Evolutionary conservation across 2,329 filamentous ascomycete species (phyloP), one percentile per base, ranked within the genome.

Genomic region (Lizonia empirigonia): DNA sequence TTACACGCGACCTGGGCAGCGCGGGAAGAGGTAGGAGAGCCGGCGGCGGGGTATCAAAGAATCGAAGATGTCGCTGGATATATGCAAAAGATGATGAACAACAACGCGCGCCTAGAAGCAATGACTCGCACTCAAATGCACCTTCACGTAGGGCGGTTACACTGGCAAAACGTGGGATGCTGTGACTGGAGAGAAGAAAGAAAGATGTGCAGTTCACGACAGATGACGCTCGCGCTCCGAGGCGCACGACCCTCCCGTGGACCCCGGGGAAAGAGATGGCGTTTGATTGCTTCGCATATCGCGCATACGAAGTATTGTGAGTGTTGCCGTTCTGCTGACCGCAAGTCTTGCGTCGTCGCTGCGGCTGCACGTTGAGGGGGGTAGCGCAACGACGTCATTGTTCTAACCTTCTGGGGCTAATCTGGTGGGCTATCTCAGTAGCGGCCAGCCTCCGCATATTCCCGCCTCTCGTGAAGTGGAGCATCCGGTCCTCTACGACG

Each of bases 231-330:
- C 41, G 24, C 33, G 42, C 42, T 37, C 23, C 27, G 2, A 7
- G 5, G n/a, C 27, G 27, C 27, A 30, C 27, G 27, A 29, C 8
- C 27, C 27, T 15, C 27, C 22, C 26, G 41, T 35, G 47, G 50
- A 36, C 36, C 42, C 50, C 55, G 39, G 53, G 47, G 30, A 34
- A 27, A 40, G 36, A 23, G 18, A 38, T 27, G 42, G 42, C 45
- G 29, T 49, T 46, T 63, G 61, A 64, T 59, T 60, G 59, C 52
- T 51, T 51, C 39, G 44, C 44, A 55, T 42, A 34, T 51, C 47
- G 46, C 53, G 55, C 58, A 56, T 55, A 29, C n/a, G n/a, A n/a
- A n/a, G n/a, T n/a, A 48, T 44, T 48, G 49, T 41, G 37, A 51
- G 22, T 34, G 39, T 30, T 40, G 40, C 51, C 50, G 39, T 26